Base-by-base conservation (phyloP, 164 flowering plant genomes). In the Warburgia ugandensis region DNA sequence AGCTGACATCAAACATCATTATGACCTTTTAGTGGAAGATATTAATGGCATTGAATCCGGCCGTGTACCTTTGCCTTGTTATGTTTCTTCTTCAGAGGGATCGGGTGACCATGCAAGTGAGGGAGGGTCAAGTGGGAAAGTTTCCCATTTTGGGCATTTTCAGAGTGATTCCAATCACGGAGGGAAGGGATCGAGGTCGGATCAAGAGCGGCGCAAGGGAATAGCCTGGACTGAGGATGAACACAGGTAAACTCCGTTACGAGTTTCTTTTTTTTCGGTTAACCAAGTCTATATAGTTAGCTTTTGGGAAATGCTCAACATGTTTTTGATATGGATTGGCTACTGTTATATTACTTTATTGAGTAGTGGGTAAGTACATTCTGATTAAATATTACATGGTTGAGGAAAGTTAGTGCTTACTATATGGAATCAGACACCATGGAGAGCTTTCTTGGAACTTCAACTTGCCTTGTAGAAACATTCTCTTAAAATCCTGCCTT, bases 191-290 rank as follows among this genome's bases (percentile, higher is more conserved):
- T 78, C 86, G 6, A 81, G 75, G 58, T 58, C 87, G 3, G 94
- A 86, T 62, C 96, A 86, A 60, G 97, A 91, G 62, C 89, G 96
- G 1, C 89, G 96, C 0, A 91, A 87, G 52, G 97, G 97, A 23
- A 78, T 83, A 56, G 89, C 97, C 13, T 91, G 97, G 97, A 86
- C 97, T 23, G 97, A 91, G 68, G 97, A 87, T 46, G 97, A 91
- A 50, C 97, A 91, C 76, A 84, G 96, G 96, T 87, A 59, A 66
- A 47, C 63, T 66, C 46, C 22, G 1, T 20, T 31, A 6, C n/a
- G 29, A 3, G 16, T 13, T 20, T 41, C 21, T 30, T 27, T 17
- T 1, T 28, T 31, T 2, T 17, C n/a, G 33, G 6, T n/a, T n/a
- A n/a, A 8, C 21, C 29, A n/a, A 8, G 28, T 17, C 5, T 31